These are phyloP conservation scores for Tricholomella constricta DNA, from an alignment of 768 basidiomycete genomes.

Conservation along the genomic window DNA sequence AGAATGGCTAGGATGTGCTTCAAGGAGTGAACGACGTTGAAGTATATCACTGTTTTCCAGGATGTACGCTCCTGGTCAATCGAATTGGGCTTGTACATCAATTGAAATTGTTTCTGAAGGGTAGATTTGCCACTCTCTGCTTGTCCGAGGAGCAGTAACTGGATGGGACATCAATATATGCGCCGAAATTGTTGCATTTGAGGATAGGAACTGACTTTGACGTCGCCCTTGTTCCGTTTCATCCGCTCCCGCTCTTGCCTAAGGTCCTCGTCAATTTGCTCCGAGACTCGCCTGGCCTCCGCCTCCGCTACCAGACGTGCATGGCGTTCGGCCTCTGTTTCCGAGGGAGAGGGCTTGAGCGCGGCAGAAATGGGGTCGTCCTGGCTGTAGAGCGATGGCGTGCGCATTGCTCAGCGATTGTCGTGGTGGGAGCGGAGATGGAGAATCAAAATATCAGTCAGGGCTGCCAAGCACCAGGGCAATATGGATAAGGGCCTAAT, in stretches of 20 bases:
- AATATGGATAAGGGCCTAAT: slow-evolving; percentile 11
- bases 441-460: slow-evolving; percentile 20
- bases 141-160: slow-evolving; percentile 77
- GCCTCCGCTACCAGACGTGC: slow-evolving; percentile 64
- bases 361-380: slow-evolving; percentile 77
- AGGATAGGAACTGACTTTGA: slow-evolving; percentile 51
- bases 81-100: slow-evolving; percentile 76
- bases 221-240: slow-evolving; percentile 69
- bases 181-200: slow-evolving; percentile 19
- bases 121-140: slow-evolving; percentile 81
- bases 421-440: slow-evolving; percentile 25
- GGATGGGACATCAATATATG: slow-evolving; percentile 37
- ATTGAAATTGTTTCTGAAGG: slow-evolving; percentile 77
- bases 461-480: slow-evolving; percentile 6
- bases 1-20: slow-evolving; percentile 67
- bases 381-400: slow-evolving; percentile 71
- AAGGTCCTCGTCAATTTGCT: slow-evolving; percentile 82
- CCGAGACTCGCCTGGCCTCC: slow-evolving; percentile 75
- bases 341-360: slow-evolving; percentile 62
- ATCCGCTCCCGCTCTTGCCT: slow-evolving; percentile 66
- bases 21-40: slow-evolving; percentile 73
- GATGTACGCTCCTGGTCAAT: slow-evolving; percentile 69
- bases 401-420: slow-evolving; percentile 48
- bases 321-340: slow-evolving; percentile 66
- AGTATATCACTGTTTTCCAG: slow-evolving; percentile 76